These are phyloP conservation scores for Olyra latifolia DNA, from an alignment of 176 grass and related monocot species.

Conservation along the genomic window DNA sequence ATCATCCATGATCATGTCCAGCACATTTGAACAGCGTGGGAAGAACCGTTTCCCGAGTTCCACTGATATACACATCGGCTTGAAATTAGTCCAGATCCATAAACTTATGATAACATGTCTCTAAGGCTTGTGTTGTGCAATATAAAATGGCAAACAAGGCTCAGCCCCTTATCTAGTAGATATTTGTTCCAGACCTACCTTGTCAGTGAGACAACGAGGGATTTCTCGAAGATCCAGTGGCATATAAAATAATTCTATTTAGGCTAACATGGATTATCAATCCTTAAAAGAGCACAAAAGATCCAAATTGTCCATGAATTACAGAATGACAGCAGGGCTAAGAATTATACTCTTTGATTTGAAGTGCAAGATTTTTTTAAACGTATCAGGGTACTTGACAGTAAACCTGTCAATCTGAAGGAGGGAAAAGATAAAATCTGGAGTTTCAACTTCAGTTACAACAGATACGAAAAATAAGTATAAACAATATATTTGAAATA, in stretches of 20 bases:
- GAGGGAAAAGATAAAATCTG: neutral
- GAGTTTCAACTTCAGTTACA: neutral
- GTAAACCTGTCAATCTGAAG: neutral
- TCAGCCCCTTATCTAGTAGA: neutral
- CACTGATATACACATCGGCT: slow-evolving; percentile 49
- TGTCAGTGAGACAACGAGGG: too few relatives aligned
- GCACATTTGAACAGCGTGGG: slow-evolving; percentile 62
- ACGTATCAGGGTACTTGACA: neutral
- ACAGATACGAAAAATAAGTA: neutral
- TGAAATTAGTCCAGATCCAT: slow-evolving; percentile 1
- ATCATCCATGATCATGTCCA: slow-evolving; percentile 77
- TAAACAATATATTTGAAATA: neutral
- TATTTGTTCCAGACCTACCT: neutral
- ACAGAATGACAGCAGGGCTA: neutral
- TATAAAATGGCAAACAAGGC: neutral
- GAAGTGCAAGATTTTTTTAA: neutral
- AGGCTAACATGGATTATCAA: neutral
- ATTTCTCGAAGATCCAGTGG: too few relatives aligned
- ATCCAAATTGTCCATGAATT: neutral
- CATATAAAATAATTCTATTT: neutral
- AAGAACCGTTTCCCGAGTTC: slow-evolving; percentile 77
- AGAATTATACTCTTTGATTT: neutral
- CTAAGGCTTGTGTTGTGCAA: neutral
- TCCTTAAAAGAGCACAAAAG: neutral
- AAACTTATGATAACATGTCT: neutral